Evolutionary conservation across 2,329 filamentous ascomycete species (phyloP), one percentile per base, ranked within the genome.

Genomic region (Fusarium annulatum): DNA sequence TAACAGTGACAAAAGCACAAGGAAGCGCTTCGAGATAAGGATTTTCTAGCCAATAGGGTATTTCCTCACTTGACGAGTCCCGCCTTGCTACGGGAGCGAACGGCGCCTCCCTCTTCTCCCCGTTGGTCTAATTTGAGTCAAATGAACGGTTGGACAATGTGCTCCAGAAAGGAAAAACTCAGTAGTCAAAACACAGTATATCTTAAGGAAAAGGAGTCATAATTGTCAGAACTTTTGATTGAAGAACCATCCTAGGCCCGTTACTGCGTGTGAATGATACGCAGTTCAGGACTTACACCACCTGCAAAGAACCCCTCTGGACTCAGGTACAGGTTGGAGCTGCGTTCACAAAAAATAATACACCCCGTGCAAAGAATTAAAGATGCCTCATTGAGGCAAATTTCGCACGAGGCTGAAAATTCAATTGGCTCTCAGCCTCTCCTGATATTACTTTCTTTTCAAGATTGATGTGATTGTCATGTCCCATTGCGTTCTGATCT

Each of bases 1-100:
- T 16, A 60, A 65, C 65, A 67, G 70, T 36, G 78, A 79, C 75
- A 71, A 67, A 55, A 67, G 51, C 61, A 61, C 59, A 71, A 6
- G n/a, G 45, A 42, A 53, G 64, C 48, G 67, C 69, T 65, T 57
- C 16, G 9, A 67, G 46, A 66, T 69, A 62, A 60, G 61, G 60
- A 42, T 21, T 33, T 8, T 9, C 28, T 4, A 19, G 3, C 76
- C 76, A 79, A 77, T 78, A 60, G 73, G 69, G 69, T 70, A 56
- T 58, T 73, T 74, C 67, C 61, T 64, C 64, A 42, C 53, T 39
- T 8, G 30, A 19, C 36, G 19, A 30, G 33, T 61, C 51, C 62
- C 65, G 19, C 63, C 49, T 52, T 65, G 19, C 45, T 19, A 60
- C 71, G 71, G 67, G 63, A 72, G 61, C 30, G 46, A 43, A 70